These are phyloP conservation scores for Diplodia corticola DNA, from an alignment of 2,329 filamentous ascomycete species.

Conservation along the genomic window DNA sequence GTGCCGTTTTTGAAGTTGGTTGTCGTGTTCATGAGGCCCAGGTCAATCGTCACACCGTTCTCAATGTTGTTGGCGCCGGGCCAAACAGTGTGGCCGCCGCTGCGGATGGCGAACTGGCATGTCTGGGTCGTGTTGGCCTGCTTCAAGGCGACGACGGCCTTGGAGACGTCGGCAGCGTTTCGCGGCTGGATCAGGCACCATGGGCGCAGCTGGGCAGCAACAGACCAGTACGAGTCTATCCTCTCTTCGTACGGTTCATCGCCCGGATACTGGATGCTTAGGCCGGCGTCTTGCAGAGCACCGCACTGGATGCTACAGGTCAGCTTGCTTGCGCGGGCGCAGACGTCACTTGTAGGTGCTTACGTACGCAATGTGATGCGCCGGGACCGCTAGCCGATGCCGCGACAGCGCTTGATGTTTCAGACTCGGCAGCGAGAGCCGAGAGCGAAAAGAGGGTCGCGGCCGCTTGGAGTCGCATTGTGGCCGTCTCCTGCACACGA, in stretches of 20 bases:
- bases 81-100: conserved; percentile 36
- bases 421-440: conserved; percentile 1
- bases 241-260: conserved; percentile 27
- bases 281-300: conserved; percentile 27
- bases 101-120: conserved; percentile 31
- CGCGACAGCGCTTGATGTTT: not conserved
- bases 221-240: conserved; percentile 31
- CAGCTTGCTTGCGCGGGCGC: not conserved
- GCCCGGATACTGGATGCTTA: conserved; percentile 24
- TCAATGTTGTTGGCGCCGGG: conserved; percentile 30
- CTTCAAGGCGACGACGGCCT: conserved; percentile 32
- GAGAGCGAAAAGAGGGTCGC: not conserved
- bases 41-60: conserved; percentile 36
- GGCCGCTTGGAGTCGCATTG: conserved; percentile 4
- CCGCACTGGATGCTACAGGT: conserved; percentile 25
- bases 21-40: conserved; percentile 29
- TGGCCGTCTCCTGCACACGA: no score
- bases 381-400: conserved; percentile 1
- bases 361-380: conserved; percentile 7
- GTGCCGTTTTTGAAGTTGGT: conserved; percentile 26
- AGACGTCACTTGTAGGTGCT: not conserved
- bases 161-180: conserved; percentile 33
- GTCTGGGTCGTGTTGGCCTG: conserved; percentile 9
- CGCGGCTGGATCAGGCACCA: conserved; percentile 36
- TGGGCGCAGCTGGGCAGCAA: conserved; percentile 31